Evolutionary conservation across 1,284 basidiomycete genomes (phyloP), one percentile per base, ranked within the genome.

Genomic region (Chondrostereum purpureum): DNA sequence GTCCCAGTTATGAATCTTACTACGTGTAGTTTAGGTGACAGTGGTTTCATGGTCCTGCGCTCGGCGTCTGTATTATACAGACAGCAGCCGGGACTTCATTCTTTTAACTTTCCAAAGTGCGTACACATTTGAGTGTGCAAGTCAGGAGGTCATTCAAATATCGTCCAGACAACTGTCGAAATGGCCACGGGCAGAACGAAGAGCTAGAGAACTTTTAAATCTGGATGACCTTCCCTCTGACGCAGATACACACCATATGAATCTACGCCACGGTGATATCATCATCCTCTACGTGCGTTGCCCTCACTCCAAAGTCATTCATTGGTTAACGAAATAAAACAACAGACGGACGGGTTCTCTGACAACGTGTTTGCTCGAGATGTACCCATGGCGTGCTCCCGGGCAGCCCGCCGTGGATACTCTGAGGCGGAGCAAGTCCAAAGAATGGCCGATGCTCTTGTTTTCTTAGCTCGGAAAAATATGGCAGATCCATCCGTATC

Each of bases 301-400:
- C 35, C 31, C 12, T 23, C n/a, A 17, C 16, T 23, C 43, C 31
- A 42, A 8, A 21, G 31, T 33, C n/a, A 40, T 5, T 37, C 43
- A 34, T 37, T 14, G 11, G 41, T 45, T 39, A 56, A 48, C 20
- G 34, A 55, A 17, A 58, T 56, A 39, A 55, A 34, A 23, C 59
- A 43, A 51, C 66, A 89, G 79, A 93, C 91, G 16, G 91, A 94
- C 56, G 91, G 91, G 1, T 67, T 92, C 39, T 81, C 85, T 24
- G 92, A 94, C 60, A 94, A 94, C 56, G 86, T 93, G 18, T 90
- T 85, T 54, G 72, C 80, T 5, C 63, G 75, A 10, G 87, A 92
- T 57, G 72, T 89, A 49, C 66, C 77, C 24, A 70, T 78, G 22
- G 80, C 91, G 43, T 82, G 82, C 55, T 71, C 77, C 0, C 67